Evolutionary conservation across 1,284 basidiomycete genomes (phyloP).

Genomic region (Irpex rosettiformis): DNA sequence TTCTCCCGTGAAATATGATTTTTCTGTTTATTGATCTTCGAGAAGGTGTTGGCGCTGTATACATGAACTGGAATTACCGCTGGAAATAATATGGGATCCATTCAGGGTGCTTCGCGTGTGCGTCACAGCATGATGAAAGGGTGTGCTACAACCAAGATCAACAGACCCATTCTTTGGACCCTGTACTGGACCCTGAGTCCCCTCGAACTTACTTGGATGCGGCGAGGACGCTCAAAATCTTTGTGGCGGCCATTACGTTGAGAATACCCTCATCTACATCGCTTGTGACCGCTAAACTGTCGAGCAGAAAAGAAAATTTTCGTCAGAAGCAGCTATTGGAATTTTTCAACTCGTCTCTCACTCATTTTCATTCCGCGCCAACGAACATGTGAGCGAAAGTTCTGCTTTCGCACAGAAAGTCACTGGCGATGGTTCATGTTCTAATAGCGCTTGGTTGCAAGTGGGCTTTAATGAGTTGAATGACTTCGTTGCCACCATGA

Average conservation of each 20-base stretch:
- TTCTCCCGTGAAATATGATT: not conserved
- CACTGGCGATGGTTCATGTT: not conserved
- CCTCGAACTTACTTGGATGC: not conserved
- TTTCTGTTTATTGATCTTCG: not conserved
- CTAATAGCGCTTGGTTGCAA: not conserved
- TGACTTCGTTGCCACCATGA: too few species aligned
- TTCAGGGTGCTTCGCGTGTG: not conserved
- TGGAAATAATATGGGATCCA: not conserved
- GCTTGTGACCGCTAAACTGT: not conserved
- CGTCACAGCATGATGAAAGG: not conserved
- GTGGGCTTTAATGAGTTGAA: not conserved
- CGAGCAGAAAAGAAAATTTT: not conserved
- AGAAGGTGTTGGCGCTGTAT: not conserved
- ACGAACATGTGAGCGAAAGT: not conserved
- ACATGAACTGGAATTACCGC: not conserved
- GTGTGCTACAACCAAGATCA: not conserved
- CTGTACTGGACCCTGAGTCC: not conserved
- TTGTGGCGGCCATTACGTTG: not conserved
- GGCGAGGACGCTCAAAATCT: not conserved
- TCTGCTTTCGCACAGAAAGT: too few species aligned
- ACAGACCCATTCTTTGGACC: not conserved
- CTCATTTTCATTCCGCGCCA: not conserved
- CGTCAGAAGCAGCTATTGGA: not conserved
- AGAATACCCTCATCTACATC: not conserved
- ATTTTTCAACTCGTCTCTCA: not conserved